A percentile compares a stretch with the other conserved stretches of the same genome.
Conservation (phyloP, 2,329 filamentous ascomycete species). For the Sclerotinia minor region DNA sequence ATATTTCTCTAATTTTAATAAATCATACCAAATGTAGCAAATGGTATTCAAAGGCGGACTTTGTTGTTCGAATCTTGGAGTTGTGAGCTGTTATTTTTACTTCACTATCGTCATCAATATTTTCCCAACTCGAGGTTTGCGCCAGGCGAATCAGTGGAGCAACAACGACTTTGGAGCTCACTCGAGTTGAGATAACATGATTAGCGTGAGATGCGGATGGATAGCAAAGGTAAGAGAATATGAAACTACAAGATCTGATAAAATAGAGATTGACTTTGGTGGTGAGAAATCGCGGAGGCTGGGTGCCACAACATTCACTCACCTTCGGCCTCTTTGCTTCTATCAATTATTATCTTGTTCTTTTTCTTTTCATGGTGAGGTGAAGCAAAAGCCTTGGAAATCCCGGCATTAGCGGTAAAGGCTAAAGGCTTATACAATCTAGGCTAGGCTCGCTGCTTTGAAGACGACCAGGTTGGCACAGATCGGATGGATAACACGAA, state of each 20-base stretch:
- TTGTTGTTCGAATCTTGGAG: constrained; percentile 1
- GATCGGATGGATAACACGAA: constrained; percentile 15
- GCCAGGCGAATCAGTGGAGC: constrained; percentile 27
- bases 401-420: constrained; percentile 14
- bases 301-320: constrained; percentile 25
- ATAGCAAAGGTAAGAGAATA: constrained; percentile 22
- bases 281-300: constrained; percentile 22
- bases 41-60: background rate
- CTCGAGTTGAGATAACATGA: constrained; percentile 15
- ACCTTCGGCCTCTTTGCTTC: constrained; percentile 15
- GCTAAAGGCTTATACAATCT: constrained; percentile 11
- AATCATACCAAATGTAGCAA: background rate
- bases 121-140: constrained; percentile 26
- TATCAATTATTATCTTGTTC: background rate
- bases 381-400: constrained; percentile 12
- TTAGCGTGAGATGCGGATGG: constrained; percentile 15
- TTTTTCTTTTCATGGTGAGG: constrained; percentile 11
- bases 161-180: constrained; percentile 21
- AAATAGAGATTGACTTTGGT: constrained; percentile 7
- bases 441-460: constrained; percentile 21
- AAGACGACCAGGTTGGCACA: constrained; percentile 21
- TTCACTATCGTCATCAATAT: constrained; percentile 30
- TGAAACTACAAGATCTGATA: constrained; percentile 18
- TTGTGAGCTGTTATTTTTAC: constrained; percentile 22
- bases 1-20: background rate